These are phyloP conservation scores for Fusarium solani-melongenae DNA, from an alignment of 2,329 filamentous ascomycete genomes.

Conservation along the genomic window DNA sequence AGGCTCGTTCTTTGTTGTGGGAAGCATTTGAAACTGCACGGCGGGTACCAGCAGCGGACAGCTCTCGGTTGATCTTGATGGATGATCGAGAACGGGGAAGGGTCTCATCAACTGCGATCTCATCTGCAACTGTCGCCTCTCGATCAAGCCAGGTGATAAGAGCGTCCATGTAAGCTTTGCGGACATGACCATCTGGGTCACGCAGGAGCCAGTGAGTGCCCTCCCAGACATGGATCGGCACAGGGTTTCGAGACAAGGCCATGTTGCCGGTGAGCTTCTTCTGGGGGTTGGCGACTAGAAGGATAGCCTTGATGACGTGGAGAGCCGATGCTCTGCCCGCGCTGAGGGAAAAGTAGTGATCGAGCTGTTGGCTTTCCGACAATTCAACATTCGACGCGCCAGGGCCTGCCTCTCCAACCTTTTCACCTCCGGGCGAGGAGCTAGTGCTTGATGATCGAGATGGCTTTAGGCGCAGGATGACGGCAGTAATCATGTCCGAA, in stretches of 20 bases:
- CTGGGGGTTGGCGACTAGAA: constrained; percentile 81
- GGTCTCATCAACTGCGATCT: constrained; percentile 69
- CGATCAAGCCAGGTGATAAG: constrained; percentile 84
- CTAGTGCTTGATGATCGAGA: constrained; percentile 56
- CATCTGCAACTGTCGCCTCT: constrained; percentile 77
- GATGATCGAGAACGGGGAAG: constrained; percentile 58
- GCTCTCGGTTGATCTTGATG: constrained; percentile 55
- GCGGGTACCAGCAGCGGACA: constrained; percentile 55
- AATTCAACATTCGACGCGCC: constrained; percentile 52
- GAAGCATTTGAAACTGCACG: constrained; percentile 78
- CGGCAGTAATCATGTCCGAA: constrained; percentile 88
- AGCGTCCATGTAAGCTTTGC: constrained; percentile 87
- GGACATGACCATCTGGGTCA: constrained; percentile 80
- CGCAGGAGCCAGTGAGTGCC: constrained; percentile 94
- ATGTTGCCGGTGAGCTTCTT: constrained; percentile 68
- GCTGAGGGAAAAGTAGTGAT: constrained; percentile 65
- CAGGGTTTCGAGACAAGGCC: constrained; percentile 76
- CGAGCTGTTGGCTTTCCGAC: constrained; percentile 58
- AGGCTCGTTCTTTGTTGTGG: constrained; percentile 65
- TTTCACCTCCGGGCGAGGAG: constrained; percentile 58
- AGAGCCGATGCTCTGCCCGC: constrained; percentile 74
- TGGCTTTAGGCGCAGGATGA: constrained; percentile 83
- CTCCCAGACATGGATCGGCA: constrained; percentile 89
- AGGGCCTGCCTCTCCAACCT: constrained; percentile 55
- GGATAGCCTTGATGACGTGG: constrained; percentile 82